These are phyloP conservation scores for Boletus speciosus DNA, from an alignment of 768 basidiomycete species.

Conservation along the genomic window DNA sequence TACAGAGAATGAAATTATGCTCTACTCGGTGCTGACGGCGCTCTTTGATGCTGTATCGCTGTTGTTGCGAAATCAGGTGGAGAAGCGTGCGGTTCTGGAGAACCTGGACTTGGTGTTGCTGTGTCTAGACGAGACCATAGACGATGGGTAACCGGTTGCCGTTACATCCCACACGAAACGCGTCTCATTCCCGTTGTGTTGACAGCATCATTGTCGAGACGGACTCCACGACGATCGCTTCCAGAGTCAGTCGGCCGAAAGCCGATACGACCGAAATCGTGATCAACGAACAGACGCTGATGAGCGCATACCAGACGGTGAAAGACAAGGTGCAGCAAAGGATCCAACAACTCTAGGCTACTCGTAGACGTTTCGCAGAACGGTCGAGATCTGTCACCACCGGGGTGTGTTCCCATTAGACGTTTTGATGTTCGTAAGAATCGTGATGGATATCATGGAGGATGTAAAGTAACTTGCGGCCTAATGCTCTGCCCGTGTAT, in stretches of 20 bases:
- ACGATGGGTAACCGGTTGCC: constrained; percentile 77
- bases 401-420: neutral
- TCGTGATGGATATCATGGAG: neutral
- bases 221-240: constrained; percentile 92
- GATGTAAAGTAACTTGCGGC: constrained; percentile 6
- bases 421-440: neutral
- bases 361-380: constrained; percentile 5
- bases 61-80: constrained; percentile 86
- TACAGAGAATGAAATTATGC: constrained; percentile 94
- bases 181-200: constrained; percentile 11
- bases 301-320: constrained; percentile 90
- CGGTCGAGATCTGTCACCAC: too few species aligned
- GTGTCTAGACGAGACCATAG: constrained; percentile 94
- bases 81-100: constrained; percentile 92
- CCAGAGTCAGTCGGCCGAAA: constrained; percentile 86
- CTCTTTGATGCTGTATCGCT: constrained; percentile 84
- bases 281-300: constrained; percentile 96
- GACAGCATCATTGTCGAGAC: constrained; percentile 93
- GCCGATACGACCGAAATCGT: constrained; percentile 95
- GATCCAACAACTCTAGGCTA: constrained; percentile 66
- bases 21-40: constrained; percentile 77
- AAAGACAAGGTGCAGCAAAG: constrained; percentile 82
- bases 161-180: neutral
- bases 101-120: constrained; percentile 90
- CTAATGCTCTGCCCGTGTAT: neutral